Conservation (phyloP, 106 monocot genomes). For the Allium cepa region DNA sequence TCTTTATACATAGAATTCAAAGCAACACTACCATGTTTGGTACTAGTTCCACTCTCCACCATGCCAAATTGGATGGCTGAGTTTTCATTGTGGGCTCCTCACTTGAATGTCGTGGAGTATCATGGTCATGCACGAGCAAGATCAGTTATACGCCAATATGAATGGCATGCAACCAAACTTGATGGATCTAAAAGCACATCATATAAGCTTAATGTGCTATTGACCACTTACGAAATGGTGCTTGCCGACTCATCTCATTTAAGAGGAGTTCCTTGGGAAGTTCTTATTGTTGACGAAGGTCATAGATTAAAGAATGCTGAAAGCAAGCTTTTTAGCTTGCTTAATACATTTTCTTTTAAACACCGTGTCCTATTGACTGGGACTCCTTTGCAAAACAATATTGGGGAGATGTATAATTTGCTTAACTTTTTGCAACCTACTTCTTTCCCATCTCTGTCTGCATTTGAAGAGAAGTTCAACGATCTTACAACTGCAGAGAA, state of each 20-base stretch:
- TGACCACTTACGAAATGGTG: constrained; percentile 93
- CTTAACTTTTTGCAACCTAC: constrained; percentile 88
- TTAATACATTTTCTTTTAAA: constrained; percentile 85
- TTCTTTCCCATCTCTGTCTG: constrained; percentile 83
- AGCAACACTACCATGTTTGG: constrained; percentile 65
- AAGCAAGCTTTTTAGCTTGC: constrained; percentile 85
- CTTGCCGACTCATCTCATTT: constrained; percentile 77
- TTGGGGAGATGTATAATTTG: constrained; percentile 94
- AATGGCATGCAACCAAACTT: constrained; percentile 70
- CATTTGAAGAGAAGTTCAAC: constrained; percentile 95
- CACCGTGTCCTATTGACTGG: constrained; percentile 93
- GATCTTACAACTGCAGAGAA: constrained; percentile 87
- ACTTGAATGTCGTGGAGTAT: constrained; percentile 94
- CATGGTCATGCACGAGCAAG: constrained; percentile 90
- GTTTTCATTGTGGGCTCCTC: constrained; percentile 82
- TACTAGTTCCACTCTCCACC: constrained; percentile 91
- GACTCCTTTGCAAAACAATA: constrained; percentile 95
- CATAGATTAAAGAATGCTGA: constrained; percentile 89
- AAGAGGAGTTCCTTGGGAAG: constrained; percentile 81
- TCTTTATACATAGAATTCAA: constrained; percentile 76
- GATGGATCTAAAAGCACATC: constrained; percentile 21
- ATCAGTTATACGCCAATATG: constrained; percentile 71
- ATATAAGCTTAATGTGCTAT: constrained; percentile 80
- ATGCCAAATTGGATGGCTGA: constrained; percentile 98
- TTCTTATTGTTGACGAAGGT: constrained; percentile 91